These are phyloP conservation scores for Solanum sejunctum DNA, from an alignment of 257 asterid species.

Conservation along the genomic window DNA sequence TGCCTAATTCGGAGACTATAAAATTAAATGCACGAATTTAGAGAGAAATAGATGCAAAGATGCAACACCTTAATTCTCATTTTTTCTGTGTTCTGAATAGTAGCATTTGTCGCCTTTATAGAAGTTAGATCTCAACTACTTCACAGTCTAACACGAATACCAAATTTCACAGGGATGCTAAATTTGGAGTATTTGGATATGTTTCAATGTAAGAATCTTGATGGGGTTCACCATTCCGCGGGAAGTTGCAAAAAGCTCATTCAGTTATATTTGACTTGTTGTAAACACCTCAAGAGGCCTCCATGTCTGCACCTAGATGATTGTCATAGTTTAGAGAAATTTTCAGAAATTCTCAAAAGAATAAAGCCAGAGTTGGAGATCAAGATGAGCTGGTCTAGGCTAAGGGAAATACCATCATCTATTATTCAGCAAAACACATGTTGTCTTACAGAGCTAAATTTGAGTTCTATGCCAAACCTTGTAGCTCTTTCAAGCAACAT, in stretches of 20 bases:
- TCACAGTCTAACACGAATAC: neutral
- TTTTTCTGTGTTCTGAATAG: neutral
- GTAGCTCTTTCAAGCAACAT: neutral
- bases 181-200: neutral
- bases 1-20: too few species aligned
- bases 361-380: neutral
- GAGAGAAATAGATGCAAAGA: neutral
- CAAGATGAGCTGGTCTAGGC: too few species aligned
- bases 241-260: neutral
- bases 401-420: neutral
- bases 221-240: neutral
- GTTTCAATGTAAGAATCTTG: neutral
- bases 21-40: neutral
- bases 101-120: neutral
- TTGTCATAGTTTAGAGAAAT: neutral
- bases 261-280: neutral
- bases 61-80: neutral
- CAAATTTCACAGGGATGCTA: neutral
- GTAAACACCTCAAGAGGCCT: neutral
- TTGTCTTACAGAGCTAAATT: neutral
- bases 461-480: neutral
- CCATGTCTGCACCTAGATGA: neutral
- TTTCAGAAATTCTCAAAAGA: neutral
- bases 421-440: neutral
- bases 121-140: too few species aligned